phyloP scores from a whole-genome alignment of 2,329 filamentous ascomycete genomes.

The Monilinia polystroma region DNA sequence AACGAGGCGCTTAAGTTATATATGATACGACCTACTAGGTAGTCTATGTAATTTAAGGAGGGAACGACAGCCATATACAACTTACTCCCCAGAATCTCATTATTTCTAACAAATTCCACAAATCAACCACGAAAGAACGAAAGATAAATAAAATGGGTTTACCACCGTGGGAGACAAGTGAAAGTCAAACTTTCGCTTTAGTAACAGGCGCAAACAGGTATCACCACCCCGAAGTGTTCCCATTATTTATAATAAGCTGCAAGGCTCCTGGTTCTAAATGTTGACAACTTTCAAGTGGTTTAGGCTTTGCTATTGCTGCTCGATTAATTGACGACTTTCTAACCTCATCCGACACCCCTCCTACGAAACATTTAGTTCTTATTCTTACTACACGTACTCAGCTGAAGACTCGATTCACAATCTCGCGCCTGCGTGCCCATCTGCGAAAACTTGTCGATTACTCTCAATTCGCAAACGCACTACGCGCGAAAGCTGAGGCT shows the following conservation, averaged over 20 bases:
- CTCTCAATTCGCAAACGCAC: conserved; percentile 51
- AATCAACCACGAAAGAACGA: conserved; percentile 5
- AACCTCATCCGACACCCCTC: conserved; percentile 61
- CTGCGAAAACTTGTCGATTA: conserved; percentile 48
- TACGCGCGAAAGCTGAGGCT: conserved; percentile 51
- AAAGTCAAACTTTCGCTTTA: conserved; percentile 60
- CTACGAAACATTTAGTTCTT: conserved; percentile 69
- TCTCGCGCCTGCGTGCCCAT: conserved; percentile 62
- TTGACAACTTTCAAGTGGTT: conserved; percentile 61
- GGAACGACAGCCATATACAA: conserved; percentile 2
- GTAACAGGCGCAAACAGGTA: conserved; percentile 89
- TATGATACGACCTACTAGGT: background rate
- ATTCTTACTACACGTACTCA: conserved; percentile 79
- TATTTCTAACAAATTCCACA: background rate
- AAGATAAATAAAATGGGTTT: conserved; percentile 35
- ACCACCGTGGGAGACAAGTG: conserved; percentile 41
- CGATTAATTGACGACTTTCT: conserved; percentile 91
- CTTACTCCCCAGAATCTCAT: background rate
- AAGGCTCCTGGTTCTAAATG: conserved; percentile 11
- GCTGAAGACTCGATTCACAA: conserved; percentile 72
- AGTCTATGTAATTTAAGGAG: conserved; percentile 6
- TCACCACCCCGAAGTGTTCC: conserved; percentile 18
- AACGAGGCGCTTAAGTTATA: conserved; percentile 8
- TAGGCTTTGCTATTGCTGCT: conserved; percentile 80
- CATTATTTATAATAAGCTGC: background rate